Conservation (phyloP, 352 stramenopile genomes). For the Phytophthora cajani region DNA sequence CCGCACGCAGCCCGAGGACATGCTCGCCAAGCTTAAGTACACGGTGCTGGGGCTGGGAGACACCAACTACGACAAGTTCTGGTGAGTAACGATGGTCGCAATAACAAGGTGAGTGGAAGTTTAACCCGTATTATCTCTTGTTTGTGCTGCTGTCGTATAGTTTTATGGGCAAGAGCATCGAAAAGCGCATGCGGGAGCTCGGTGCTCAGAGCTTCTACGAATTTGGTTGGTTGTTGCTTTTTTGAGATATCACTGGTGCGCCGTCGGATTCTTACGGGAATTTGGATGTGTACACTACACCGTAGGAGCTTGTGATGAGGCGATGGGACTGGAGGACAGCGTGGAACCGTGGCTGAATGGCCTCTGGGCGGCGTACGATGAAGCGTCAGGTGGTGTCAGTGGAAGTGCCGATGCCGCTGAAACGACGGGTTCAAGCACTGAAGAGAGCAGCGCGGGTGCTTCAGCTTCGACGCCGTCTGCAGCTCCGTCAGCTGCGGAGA, state of each 20-base stretch:
- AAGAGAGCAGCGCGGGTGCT: slow-evolving; percentile 10
- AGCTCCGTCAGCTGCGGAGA: not conserved
- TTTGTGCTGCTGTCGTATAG: slow-evolving; percentile 25
- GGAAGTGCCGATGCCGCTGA: not conserved
- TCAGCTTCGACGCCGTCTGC: not conserved
- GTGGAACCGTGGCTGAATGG: slow-evolving; percentile 92
- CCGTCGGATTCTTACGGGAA: not conserved
- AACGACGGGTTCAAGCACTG: slow-evolving; percentile 33
- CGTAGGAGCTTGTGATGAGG: slow-evolving; percentile 91
- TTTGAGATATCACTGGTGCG: not conserved
- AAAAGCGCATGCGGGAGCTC: slow-evolving; percentile 90
- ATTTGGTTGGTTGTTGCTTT: slow-evolving; percentile 43
- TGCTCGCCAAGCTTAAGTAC: slow-evolving; percentile 82
- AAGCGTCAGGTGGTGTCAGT: slow-evolving; percentile 29
- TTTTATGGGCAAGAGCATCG: slow-evolving; percentile 90
- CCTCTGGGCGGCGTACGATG: slow-evolving; percentile 61
- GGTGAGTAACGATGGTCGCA: slow-evolving; percentile 39
- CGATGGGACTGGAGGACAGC: slow-evolving; percentile 92
- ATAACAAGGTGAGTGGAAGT: not conserved
- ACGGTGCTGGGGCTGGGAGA: slow-evolving; percentile 94
- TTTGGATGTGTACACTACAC: slow-evolving; percentile 5
- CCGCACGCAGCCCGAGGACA: slow-evolving; percentile 75
- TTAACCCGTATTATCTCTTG: slow-evolving; percentile 5
- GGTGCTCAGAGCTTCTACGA: slow-evolving; percentile 83
- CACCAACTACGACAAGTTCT: slow-evolving; percentile 98